Evolutionary conservation across 2,329 filamentous ascomycete species (phyloP).

Genomic region (Ophiocordyceps camponoti-rufipedis): DNA sequence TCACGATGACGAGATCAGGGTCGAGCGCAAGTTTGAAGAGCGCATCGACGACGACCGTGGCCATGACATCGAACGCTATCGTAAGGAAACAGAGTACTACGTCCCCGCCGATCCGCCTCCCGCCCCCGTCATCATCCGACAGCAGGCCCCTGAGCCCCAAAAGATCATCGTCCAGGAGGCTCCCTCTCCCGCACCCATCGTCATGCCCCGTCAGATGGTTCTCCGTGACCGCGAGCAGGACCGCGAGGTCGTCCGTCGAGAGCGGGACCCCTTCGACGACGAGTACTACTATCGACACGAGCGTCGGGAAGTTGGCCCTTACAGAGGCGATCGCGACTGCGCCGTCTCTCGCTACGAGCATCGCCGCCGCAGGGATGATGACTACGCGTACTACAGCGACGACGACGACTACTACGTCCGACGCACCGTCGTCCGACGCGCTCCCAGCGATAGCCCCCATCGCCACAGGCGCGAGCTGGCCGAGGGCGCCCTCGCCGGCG

Average conservation of each 20-base stretch:
- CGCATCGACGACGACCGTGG: slow-evolving; percentile 25
- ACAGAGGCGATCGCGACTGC: slow-evolving; percentile 15
- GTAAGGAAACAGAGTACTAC: slow-evolving; percentile 45
- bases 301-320: slow-evolving; percentile 22
- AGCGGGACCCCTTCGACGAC: slow-evolving; percentile 21
- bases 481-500: slow-evolving; percentile 46
- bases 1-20: slow-evolving; percentile 31
- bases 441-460: slow-evolving; percentile 29
- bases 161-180: slow-evolving; percentile 44
- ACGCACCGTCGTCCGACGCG: slow-evolving; percentile 26
- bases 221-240: slow-evolving; percentile 23
- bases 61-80: slow-evolving; percentile 38
- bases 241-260: slow-evolving; percentile 12
- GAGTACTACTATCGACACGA: slow-evolving; percentile 35
- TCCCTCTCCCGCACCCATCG: slow-evolving; percentile 29
- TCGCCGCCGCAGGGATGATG: slow-evolving; percentile 20
- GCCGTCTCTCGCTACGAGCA: slow-evolving; percentile 18
- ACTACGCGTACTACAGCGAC: slow-evolving; percentile 18
- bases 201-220: slow-evolving; percentile 28
- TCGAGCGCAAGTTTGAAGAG: slow-evolving; percentile 35
- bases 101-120: slow-evolving; percentile 29
- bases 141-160: slow-evolving; percentile 34
- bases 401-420: slow-evolving; percentile 31
- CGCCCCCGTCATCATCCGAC: slow-evolving; percentile 36
- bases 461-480: slow-evolving; percentile 41